Base-by-base conservation (phyloP, 352 stramenopile genomes). In the Phytophthora fragariaefolia region DNA sequence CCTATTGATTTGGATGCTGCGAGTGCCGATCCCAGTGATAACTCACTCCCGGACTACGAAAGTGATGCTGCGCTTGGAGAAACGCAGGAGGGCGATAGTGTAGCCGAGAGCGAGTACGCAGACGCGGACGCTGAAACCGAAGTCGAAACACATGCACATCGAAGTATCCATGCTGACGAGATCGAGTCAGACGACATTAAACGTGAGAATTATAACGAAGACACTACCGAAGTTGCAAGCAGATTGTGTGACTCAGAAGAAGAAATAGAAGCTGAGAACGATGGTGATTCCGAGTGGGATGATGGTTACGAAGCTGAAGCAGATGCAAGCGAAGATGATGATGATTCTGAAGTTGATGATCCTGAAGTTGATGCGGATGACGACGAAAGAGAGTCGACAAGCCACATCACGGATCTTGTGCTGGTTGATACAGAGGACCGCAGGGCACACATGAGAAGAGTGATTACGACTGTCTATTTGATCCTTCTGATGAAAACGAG, bases 41-140 rank as follows among this genome's bases (percentile, higher is more conserved):
- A 34, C 28, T 34, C 28, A 3, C 28, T 34, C 28, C 28, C 2
- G 28, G 2, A 5, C 28, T 34, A 34, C 28, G 28, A 34, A 10
- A 34, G 28, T 34, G 28, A 34, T 34, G 28, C 1, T 34, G 28
- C 28, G 28, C 12, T 34, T 34, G 28, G 28, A 34, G 54, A 43
- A 62, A 62, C 54, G 54, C n/a, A 62, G 54, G 22, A 48, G 32
- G 30, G 51, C 34, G 51, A 17, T 34, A 32, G 43, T 43, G 54
- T 46, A 51, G 53, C 32, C 1, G 32, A 38, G 32, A 38, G 32
- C 32, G 32, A 38, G 10, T 38, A 38, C 17, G 9, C 9, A 38
- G 32, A 38, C 32, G 32, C 8, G 12, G 32, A 1, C 32, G 17
- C 32, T 38, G 32, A n/a, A n/a, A 13, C 6, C 32, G 32, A 38